Base-by-base conservation (phyloP, 495 filamentous ascomycete genomes). In the Xylaria flabelliformis region DNA sequence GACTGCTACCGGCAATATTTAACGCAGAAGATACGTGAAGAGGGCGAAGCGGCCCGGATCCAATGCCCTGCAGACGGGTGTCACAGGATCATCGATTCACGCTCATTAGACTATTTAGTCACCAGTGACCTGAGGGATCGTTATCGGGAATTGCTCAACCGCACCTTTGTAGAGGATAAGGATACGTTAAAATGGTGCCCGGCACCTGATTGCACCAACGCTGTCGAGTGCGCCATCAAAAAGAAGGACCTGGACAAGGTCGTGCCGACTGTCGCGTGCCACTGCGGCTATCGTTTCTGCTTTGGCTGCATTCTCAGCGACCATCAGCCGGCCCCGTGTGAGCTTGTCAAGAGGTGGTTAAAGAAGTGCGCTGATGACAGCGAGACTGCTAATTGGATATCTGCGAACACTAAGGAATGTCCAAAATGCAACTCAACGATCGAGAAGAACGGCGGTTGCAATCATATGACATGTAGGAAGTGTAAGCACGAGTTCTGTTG, bases 401-500 rank as follows among this genome's bases (percentile, higher is more conserved):
- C 96, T 0, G 96, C 96, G 50, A 97, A 99, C 78, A 99, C 96
- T 17, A 99, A 99, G 79, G 96, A 99, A 80, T 99, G 96, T 73
- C 95, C 97, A 0, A 96, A 92, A 78, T 99, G 96, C 82, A 86
- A 91, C 70, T 98, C 96, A 8, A 98, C 97, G 1, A 99, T 99
- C 62, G 96, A 99, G 84, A 99, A 99, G 87, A 99, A 99, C 74
- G 96, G 96, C 21, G 96, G 96, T 6, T 99, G 96, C 83, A 99
- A 99, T 85, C 96, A 99, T 79, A 99, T 99, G 96, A 99, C 96
- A 0, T 99, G 96, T 81, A 89, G 96, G 58, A 99, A 99, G 82
- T 99, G 96, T 85, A 95, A 96, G 77, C 91, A 98, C 78, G 96
- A 99, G 80, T 99, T 99, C 77, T 99, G 96, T 85, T 99, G 96